Conservation (phyloP, 2,329 filamentous ascomycete genomes). For the Ambrosiella cleistominuta region DNA sequence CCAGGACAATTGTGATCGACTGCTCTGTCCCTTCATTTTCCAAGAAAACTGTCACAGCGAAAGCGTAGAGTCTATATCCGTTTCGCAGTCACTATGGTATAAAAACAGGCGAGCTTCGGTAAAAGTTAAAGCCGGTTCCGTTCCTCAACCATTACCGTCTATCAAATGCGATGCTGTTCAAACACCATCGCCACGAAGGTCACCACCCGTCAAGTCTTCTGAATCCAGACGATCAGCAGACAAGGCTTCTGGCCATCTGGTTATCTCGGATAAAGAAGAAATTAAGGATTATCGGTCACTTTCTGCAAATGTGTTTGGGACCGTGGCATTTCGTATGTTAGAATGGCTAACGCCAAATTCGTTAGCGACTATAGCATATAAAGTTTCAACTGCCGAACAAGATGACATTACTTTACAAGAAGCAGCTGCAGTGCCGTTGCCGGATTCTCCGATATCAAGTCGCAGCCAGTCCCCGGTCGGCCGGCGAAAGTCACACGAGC, state of each 20-base stretch:
- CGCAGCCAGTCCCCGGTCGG: conserved; percentile 4
- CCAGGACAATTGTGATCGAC: conserved; percentile 56
- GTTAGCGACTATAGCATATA: conserved; percentile 5
- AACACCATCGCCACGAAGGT: background rate
- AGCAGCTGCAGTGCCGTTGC: conserved; percentile 9
- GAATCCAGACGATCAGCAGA: background rate
- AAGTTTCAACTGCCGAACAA: conserved; percentile 10
- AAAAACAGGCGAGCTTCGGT: conserved; percentile 1
- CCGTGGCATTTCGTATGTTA: conserved; percentile 50
- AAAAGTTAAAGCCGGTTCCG: background rate
- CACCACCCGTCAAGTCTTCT: background rate
- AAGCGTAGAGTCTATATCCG: conserved; percentile 28
- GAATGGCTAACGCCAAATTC: conserved; percentile 47
- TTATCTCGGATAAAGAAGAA: conserved; percentile 27
- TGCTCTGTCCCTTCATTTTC: conserved; percentile 42
- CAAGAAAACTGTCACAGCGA: conserved; percentile 27
- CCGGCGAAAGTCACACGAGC: background rate
- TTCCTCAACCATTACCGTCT: background rate
- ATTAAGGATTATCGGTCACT: conserved; percentile 43
- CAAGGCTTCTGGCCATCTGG: background rate
- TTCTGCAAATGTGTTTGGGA: conserved; percentile 45
- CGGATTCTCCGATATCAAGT: conserved; percentile 7
- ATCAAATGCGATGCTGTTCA: background rate
- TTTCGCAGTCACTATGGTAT: conserved; percentile 19
- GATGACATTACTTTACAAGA: conserved; percentile 11